Base-by-base conservation (phyloP, 306 rosid species). In the Acacia melanoxylon region DNA sequence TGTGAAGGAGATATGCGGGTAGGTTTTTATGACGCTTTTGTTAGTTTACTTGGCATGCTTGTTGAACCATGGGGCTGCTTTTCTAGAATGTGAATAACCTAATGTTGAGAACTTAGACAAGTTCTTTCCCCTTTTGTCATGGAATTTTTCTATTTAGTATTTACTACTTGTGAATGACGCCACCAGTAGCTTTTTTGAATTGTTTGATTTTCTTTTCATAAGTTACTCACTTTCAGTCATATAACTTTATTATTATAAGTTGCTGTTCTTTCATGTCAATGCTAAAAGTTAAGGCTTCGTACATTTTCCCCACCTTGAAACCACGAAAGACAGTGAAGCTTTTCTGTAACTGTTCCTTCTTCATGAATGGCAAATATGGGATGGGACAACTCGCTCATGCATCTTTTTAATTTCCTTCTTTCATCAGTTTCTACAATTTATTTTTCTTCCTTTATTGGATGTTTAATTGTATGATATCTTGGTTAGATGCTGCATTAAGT, bases 1-100 rank as follows among this genome's bases (percentile, higher is more conserved):
- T 89, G 94, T 79, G 95, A 88, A 72, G 83, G 91, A 84, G 94
- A 95, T 82, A 87, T 87, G 58, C 89, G 80, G 92, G 99, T 91
- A 78, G 75, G 68, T 75, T 56, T 81, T 77, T 45, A 51, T 42
- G 45, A 48, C 31, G 27, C 49, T 65, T 59, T 17, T 45, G 15
- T 54, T 31, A 11, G 19, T 80, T 45, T 31, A 61, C 52, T 35
- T 44, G 63, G 35, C 25, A 29, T 65, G 58, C 40, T 41, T 76
- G n/a, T 25, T 24, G 19, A 27, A 41, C 69, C 56, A 58, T 41
- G 1, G 35, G 40, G 24, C 14, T 37, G 41, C 70, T 35, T 72
- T 65, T 76, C 41, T 59, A 31, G 14, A 78, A 74, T 62, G 29
- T 77, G 76, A 42, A 62, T 29, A 63, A 66, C 44, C 33, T 51